Conservation (phyloP, 805 yeast genomes). For the Saccharomycopsis fermentans region DNA sequence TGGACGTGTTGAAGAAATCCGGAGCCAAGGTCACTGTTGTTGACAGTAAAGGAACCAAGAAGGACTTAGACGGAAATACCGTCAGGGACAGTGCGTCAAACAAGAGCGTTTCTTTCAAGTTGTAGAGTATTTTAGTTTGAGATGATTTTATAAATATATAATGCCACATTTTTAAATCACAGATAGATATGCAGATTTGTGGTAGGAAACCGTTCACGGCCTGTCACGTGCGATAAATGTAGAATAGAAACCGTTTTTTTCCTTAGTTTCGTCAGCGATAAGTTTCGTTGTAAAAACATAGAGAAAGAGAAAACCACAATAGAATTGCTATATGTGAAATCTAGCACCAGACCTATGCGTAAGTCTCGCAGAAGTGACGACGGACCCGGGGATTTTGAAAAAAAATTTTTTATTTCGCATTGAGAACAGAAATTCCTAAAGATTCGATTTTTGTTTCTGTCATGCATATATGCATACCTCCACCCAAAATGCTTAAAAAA, state of each 20-base stretch:
- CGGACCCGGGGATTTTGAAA: no score
- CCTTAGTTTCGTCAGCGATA: no score
- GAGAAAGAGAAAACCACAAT: no score
- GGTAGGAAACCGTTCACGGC: no score
- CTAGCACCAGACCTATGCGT: no score
- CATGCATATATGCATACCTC: background rate
- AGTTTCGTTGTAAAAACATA: no score
- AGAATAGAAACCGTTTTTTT: no score
- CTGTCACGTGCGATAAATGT: no score
- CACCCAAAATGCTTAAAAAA: background rate
- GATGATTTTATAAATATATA: background rate
- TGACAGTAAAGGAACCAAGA: slow-evolving; percentile 64
- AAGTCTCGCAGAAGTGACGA: no score
- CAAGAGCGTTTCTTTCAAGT: slow-evolving; percentile 13
- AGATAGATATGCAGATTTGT: no score
- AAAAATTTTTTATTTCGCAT: background rate
- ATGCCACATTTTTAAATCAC: background rate
- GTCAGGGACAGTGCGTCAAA: slow-evolving; percentile 32
- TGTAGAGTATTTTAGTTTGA: background rate
- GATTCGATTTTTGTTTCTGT: background rate
- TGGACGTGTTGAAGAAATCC: slow-evolving; percentile 45
- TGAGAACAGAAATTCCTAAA: background rate
- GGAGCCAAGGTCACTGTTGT: slow-evolving; percentile 66
- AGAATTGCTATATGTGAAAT: no score
- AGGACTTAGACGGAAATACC: slow-evolving; percentile 61